Evolutionary conservation across 352 stramenopile genomes (phyloP).

Genomic region (Phytopythium mirpurense): DNA sequence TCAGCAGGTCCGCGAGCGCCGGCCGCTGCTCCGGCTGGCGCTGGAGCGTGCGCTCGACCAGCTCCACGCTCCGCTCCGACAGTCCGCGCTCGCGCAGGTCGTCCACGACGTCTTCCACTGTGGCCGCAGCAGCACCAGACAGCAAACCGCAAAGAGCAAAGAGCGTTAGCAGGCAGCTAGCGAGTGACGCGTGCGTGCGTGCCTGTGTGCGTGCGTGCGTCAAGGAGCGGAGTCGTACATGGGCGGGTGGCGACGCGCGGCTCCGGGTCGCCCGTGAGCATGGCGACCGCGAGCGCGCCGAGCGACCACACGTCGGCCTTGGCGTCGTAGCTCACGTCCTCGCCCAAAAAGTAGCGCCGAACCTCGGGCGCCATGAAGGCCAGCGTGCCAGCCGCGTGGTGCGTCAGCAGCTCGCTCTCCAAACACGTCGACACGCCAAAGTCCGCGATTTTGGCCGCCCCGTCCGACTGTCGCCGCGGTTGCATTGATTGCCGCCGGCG

Average conservation of each 20-base stretch:
- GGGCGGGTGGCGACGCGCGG: conserved; percentile 60
- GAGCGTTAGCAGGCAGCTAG: no score
- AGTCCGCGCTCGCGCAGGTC: conserved; percentile 25
- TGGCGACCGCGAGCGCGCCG: conserved; percentile 61
- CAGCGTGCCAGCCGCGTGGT: conserved; percentile 69
- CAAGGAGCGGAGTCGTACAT: conserved; percentile 16
- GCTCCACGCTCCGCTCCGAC: conserved; percentile 21
- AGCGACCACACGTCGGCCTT: conserved; percentile 79
- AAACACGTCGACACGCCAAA: conserved; percentile 82
- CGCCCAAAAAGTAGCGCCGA: conserved; percentile 62
- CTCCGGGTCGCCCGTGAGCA: conserved; percentile 62
- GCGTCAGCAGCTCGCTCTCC: conserved; percentile 63
- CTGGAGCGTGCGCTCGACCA: conserved; percentile 44
- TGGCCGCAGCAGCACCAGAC: background rate
- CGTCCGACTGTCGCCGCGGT: conserved; percentile 38
- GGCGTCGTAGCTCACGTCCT: conserved; percentile 62
- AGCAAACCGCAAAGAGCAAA: no score
- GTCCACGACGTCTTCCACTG: conserved; percentile 60
- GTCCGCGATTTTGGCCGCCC: conserved; percentile 68
- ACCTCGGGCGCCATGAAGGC: conserved; percentile 82
- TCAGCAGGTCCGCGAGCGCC: conserved; percentile 37
- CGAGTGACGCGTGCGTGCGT: no score
- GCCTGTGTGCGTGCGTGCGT: no score
- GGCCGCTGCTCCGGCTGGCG: conserved; percentile 30
- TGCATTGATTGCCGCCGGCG: no score